Base-by-base conservation (phyloP, 306 rosid species). In the Cotoneaster glaucophyllus region DNA sequence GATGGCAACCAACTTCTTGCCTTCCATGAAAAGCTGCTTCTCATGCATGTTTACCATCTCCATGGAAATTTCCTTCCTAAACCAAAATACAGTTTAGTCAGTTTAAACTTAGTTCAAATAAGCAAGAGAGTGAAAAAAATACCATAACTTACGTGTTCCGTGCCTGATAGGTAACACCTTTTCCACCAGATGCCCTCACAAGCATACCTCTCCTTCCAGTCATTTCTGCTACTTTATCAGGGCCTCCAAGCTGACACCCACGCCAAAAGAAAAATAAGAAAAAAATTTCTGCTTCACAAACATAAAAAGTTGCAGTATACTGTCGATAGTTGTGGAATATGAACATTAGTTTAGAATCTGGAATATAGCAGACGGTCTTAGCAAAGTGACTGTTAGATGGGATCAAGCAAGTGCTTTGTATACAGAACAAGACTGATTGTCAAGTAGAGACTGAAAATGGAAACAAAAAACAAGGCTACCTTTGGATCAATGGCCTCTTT, bases 131-230 rank as follows among this genome's bases (percentile, higher is more conserved):
- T 22, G 44, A 69, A n/a, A 32, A 53, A 80, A 69, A 68, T 37
- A 37, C 62, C 56, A 76, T 59, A 87, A 85, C 99, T 89, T 80
- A 95, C 99, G 97, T 88, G 83, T 95, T 95, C 64, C 99, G 97
- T 83, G 97, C 89, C 84, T 89, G 97, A 82, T 95, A 95, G 73
- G 97, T 90, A 66, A 95, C 99, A 74, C 99, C 99, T 88, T 92
- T 95, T 58, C 99, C 99, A 43, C 76, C 79, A 80, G 99, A 63
- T 45, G 93, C 92, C 84, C 99, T 89, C 79, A 95, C 99, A 82
- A 95, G 96, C 99, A 95, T 95, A 79, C 99, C 99, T 81, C 99
- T 91, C 87, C 99, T 92, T 84, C 99, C 99, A 43, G 99, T 95
- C 76, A 95, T 89, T 87, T 95, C 99, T 61, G 97, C 93, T 67